These are phyloP conservation scores for Populus trichocarpa DNA, from an alignment of 441 rosid species.

Conservation along the genomic window DNA sequence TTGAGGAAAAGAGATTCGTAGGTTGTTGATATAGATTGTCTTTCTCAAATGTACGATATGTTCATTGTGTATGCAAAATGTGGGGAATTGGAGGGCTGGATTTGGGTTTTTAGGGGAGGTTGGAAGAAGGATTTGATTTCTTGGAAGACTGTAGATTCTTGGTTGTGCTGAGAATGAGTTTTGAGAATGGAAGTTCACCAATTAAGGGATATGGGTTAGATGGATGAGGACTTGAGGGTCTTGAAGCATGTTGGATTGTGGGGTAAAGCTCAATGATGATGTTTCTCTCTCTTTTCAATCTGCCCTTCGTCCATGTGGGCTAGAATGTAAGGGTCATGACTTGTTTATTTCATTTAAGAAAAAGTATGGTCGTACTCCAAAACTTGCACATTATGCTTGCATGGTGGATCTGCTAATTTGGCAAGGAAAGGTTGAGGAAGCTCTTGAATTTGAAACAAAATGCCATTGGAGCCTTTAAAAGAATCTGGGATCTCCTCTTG, in stretches of 20 bases:
- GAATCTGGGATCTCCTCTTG: constrained; percentile 28
- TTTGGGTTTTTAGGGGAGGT: neutral
- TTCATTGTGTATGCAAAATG: constrained; percentile 14
- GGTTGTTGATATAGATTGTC: neutral
- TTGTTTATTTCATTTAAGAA: constrained; percentile 24
- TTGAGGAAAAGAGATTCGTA: constrained; percentile 12
- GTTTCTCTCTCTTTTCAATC: constrained; percentile 10
- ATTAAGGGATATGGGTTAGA: constrained; percentile 9
- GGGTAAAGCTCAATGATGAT: constrained; percentile 9
- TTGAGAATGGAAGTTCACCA: neutral
- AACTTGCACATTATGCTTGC: constrained; percentile 33
- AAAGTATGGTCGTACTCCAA: constrained; percentile 18
- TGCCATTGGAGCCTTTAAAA: constrained; percentile 30
- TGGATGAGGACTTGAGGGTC: constrained; percentile 9
- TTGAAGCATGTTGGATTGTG: constrained; percentile 9
- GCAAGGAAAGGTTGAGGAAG: constrained; percentile 26
- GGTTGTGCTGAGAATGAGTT: neutral
- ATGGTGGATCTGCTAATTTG: constrained; percentile 36
- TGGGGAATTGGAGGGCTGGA: constrained; percentile 4
- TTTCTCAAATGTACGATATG: neutral
- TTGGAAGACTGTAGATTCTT: constrained; percentile 14
- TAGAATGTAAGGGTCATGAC: constrained; percentile 14
- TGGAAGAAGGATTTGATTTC: constrained; percentile 15
- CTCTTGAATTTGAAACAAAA: constrained; percentile 24
- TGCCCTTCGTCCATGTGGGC: constrained; percentile 17